Percentiles rank a stretch among this genome's conserved stretches.
Evolutionary conservation across 2,329 filamentous ascomycete genomes (phyloP).

Genomic region (Aspergillus jensenii): DNA sequence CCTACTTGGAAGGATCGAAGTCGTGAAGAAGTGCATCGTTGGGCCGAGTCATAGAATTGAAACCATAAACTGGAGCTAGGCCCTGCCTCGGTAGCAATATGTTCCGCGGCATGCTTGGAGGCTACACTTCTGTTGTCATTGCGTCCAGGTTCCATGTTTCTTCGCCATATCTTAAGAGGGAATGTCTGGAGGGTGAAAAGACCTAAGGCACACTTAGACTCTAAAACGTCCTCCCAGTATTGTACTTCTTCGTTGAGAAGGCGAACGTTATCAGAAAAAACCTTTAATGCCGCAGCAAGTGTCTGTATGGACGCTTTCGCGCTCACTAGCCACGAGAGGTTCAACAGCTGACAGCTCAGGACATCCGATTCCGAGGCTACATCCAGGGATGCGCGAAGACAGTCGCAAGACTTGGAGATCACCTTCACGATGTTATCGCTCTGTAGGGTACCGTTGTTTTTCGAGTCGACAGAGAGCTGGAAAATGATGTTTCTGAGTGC

Average conservation of each 20-base stretch:
- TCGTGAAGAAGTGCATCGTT: constrained; percentile 71
- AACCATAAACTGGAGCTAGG: constrained; percentile 37
- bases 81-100: neutral
- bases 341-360: constrained; percentile 61
- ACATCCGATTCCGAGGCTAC: constrained; percentile 17
- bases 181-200: constrained; percentile 86
- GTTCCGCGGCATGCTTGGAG: constrained; percentile 34
- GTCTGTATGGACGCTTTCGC: constrained; percentile 91
- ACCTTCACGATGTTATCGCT: constrained; percentile 60
- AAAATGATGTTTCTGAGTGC: constrained; percentile 68
- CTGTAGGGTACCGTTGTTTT: constrained; percentile 62
- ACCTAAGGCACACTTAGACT: constrained; percentile 73
- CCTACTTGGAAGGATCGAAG: constrained; percentile 68
- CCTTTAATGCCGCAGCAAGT: constrained; percentile 76
- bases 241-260: constrained; percentile 82
- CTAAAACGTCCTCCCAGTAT: constrained; percentile 92
- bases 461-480: constrained; percentile 67
- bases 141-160: constrained; percentile 52
- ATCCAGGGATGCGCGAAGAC: neutral
- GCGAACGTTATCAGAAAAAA: constrained; percentile 77
- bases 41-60: constrained; percentile 78
- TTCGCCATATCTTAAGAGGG: constrained; percentile 73
- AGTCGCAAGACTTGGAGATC: constrained; percentile 51
- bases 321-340: constrained; percentile 86
- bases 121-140: constrained; percentile 39